Conservation (phyloP, 2,329 filamentous ascomycete genomes). For the Fusarium buxicola region DNA sequence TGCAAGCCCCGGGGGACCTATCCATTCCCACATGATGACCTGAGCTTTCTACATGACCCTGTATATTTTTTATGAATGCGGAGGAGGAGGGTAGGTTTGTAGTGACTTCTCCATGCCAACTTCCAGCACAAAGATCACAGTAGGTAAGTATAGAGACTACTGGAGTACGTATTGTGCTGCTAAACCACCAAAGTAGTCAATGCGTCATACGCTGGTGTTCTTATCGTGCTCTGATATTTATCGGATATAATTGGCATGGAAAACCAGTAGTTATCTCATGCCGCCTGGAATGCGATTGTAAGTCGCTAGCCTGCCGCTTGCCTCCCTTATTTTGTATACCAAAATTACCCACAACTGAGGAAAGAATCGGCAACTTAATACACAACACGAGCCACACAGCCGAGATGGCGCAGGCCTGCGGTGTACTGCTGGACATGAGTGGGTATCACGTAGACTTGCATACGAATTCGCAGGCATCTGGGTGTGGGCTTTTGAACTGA, state of each 20-base stretch:
- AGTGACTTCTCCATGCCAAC: no score
- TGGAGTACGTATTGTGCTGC: no score
- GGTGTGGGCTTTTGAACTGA: neutral
- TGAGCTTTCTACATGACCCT: no score
- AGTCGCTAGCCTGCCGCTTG: neutral
- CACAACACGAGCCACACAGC: neutral
- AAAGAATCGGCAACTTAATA: neutral
- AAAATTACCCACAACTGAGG: neutral
- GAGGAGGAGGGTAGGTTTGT: no score
- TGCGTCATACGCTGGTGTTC: no score
- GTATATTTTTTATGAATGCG: no score
- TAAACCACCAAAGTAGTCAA: no score
- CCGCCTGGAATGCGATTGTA: slow-evolving; percentile 17
- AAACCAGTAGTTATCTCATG: neutral
- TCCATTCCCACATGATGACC: no score
- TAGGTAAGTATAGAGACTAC: no score
- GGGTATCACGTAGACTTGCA: neutral
- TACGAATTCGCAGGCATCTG: neutral
- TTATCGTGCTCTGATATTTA: neutral
- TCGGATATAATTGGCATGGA: neutral
- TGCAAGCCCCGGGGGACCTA: no score
- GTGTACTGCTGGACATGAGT: neutral
- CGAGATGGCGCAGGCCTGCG: slow-evolving; percentile 1
- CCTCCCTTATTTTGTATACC: slow-evolving; percentile 7
- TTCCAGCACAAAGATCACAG: no score